Conservation (phyloP, 768 basidiomycete species). For the Suillus variegatus region DNA sequence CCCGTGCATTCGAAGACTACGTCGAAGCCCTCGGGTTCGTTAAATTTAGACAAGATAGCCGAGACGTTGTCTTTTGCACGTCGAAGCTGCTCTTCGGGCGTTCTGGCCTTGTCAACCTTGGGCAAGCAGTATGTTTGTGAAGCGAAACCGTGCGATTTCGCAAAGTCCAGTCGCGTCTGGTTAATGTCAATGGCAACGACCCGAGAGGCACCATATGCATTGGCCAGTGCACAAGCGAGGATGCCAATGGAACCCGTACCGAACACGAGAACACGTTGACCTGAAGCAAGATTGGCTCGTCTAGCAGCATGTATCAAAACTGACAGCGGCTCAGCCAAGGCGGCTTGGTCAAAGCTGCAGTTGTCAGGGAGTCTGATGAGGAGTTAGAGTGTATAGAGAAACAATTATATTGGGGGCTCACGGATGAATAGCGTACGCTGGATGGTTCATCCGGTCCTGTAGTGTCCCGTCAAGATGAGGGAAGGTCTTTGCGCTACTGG, state of each 20-base stretch:
- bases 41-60: slow-evolving; percentile 55
- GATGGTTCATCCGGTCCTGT: slow-evolving; percentile 87
- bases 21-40: slow-evolving; percentile 79
- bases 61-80: slow-evolving; percentile 60
- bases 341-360: slow-evolving; percentile 77
- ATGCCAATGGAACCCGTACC: slow-evolving; percentile 95
- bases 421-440: slow-evolving; percentile 84
- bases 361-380: slow-evolving; percentile 66
- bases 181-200: slow-evolving; percentile 89
- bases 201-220: slow-evolving; percentile 65
- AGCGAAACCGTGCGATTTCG: slow-evolving; percentile 73
- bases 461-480: slow-evolving; percentile 94
- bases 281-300: slow-evolving; percentile 44
- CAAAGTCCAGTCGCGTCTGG: slow-evolving; percentile 76
- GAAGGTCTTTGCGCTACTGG: slow-evolving; percentile 85
- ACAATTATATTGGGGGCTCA: slow-evolving; percentile 41
- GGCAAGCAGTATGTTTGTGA: slow-evolving; percentile 70
- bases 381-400: slow-evolving; percentile 14
- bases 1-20: slow-evolving; percentile 95
- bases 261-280: slow-evolving; percentile 81
- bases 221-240: slow-evolving; percentile 81
- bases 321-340: slow-evolving; percentile 92
- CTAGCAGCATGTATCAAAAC: slow-evolving; percentile 74
- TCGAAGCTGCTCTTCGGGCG: slow-evolving; percentile 56
- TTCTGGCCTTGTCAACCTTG: slow-evolving; percentile 47